Evolutionary conservation across 139 green algal genomes (phyloP).

Genomic region (Coccomyxa sp.): DNA sequence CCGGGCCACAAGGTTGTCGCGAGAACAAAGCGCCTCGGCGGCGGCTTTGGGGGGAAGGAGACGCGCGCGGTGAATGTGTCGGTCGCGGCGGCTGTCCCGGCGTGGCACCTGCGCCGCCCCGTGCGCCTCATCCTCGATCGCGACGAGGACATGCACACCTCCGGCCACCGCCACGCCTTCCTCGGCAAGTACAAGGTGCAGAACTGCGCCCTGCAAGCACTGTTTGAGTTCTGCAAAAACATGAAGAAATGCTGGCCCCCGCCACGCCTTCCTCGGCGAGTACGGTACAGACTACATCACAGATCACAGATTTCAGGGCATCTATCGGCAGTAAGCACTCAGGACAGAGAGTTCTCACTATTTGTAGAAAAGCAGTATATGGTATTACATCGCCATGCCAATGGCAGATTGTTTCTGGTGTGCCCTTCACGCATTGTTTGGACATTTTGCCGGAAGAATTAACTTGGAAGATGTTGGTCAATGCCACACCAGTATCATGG

Average conservation of each 20-base stretch:
- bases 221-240: not conserved
- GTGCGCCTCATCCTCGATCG: slow-evolving; percentile 82
- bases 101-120: slow-evolving; percentile 62
- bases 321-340: no score
- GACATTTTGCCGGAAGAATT: no score
- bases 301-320: no score
- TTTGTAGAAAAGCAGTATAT: no score
- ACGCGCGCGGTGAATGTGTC: slow-evolving; percentile 43
- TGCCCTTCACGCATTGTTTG: no score
- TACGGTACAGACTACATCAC: no score
- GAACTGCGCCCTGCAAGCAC: not conserved
- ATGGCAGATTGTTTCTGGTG: no score
- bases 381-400: no score
- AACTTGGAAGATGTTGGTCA: no score
- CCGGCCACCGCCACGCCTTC: slow-evolving; percentile 87
- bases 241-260: not conserved
- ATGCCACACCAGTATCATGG: no score
- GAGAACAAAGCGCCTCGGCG: slow-evolving; percentile 88
- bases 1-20: slow-evolving; percentile 81
- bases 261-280: not conserved
- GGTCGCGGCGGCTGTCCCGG: slow-evolving; percentile 67
- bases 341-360: no score
- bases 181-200: slow-evolving; percentile 69
- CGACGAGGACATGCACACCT: slow-evolving; percentile 90
- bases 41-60: slow-evolving; percentile 98